phyloP scores from a whole-genome alignment of 2,329 filamentous ascomycete species.

The Ceratocystis ficicola region DNA sequence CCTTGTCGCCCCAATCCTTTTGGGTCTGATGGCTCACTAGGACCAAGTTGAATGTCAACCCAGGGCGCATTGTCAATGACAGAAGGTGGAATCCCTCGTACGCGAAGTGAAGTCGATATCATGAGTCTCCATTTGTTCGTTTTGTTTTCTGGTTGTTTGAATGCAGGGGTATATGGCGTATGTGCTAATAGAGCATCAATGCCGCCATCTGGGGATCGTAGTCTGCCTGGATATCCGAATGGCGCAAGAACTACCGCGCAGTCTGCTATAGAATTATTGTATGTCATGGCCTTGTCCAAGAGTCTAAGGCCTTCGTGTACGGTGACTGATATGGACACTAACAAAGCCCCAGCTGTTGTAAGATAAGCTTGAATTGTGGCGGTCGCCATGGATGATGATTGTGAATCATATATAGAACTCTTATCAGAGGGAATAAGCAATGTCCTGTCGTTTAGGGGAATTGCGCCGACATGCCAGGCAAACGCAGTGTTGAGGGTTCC shows the following conservation, averaged over 20 bases:
- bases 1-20: slow-evolving; percentile 30
- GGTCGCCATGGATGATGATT: slow-evolving; percentile 30
- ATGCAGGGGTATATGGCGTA: slow-evolving; percentile 27
- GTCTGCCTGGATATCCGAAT: slow-evolving; percentile 31
- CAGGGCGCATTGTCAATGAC: slow-evolving; percentile 37
- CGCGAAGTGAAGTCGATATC: slow-evolving; percentile 40
- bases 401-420: slow-evolving; percentile 27
- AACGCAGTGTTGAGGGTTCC: slow-evolving; percentile 12
- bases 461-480: slow-evolving; percentile 11
- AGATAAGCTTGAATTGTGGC: slow-evolving; percentile 44
- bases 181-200: slow-evolving; percentile 11
- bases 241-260: slow-evolving; percentile 43
- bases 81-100: slow-evolving; percentile 37
- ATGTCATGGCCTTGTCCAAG: slow-evolving; percentile 34
- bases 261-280: slow-evolving; percentile 33
- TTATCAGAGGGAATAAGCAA: slow-evolving; percentile 26
- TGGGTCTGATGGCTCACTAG: slow-evolving; percentile 34
- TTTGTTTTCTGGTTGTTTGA: slow-evolving; percentile 30
- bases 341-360: slow-evolving; percentile 43
- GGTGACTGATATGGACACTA: slow-evolving; percentile 39
- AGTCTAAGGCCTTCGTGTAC: slow-evolving; percentile 37
- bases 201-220: slow-evolving; percentile 14
- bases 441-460: slow-evolving; percentile 20
- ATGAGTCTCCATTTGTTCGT: slow-evolving; percentile 39
- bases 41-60: slow-evolving; percentile 40